Conservation (phyloP, 2,329 filamentous ascomycete species). For the Cadophora sp. region DNA sequence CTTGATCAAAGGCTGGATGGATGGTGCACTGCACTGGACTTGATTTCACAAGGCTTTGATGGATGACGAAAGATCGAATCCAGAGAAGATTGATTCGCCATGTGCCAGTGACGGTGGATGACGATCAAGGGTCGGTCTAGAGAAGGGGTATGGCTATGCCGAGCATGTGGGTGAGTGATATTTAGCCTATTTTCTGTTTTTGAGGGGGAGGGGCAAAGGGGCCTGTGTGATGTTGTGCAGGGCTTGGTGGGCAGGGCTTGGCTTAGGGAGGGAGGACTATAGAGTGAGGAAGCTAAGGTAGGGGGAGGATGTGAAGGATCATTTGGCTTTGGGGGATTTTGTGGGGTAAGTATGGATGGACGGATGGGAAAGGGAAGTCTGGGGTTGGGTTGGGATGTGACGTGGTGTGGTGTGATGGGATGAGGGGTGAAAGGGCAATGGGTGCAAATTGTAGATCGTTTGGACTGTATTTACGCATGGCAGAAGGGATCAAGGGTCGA, state of each 20-base stretch:
- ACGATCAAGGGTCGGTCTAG: not conserved
- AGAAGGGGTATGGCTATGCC: not conserved
- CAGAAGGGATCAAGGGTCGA: not conserved
- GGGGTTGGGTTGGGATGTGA: not conserved
- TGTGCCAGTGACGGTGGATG: not conserved
- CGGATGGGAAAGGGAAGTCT: not conserved
- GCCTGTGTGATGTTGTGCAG: not conserved
- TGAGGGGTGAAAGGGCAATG: not conserved
- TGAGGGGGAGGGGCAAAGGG: not conserved
- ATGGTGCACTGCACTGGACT: too few relatives aligned
- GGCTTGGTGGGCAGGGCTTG: not conserved
- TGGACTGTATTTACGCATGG: not conserved
- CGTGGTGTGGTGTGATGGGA: not conserved
- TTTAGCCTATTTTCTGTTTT: not conserved
- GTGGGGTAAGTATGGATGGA: slow-evolving; percentile 14
- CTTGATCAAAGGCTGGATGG: too few relatives aligned
- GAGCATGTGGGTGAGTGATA: not conserved
- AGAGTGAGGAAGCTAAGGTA: not conserved
- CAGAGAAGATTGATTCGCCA: not conserved
- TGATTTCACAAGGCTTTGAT: not conserved
- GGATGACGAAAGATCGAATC: not conserved
- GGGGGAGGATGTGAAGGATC: not conserved
- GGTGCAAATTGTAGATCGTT: not conserved
- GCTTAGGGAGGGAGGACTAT: too few relatives aligned
- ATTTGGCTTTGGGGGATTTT: slow-evolving; percentile 18